These are phyloP conservation scores for Cronartium quercuum DNA, from an alignment of 1,284 basidiomycete species.

Conservation along the genomic window DNA sequence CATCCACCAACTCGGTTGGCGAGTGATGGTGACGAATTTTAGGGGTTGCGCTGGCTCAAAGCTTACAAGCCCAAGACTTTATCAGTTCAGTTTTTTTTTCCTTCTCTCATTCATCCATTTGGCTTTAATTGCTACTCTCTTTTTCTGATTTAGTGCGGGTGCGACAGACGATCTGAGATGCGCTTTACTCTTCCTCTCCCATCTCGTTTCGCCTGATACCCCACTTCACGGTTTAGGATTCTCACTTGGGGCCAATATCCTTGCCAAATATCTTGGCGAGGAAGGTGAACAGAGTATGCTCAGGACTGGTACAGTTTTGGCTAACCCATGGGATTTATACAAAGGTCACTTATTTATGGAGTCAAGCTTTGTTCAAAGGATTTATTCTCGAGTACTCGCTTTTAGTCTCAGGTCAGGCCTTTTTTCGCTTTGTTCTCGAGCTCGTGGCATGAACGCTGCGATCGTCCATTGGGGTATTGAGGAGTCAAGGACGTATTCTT, in stretches of 20 bases:
- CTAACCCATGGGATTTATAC: constrained; percentile 66
- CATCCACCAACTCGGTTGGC: constrained; percentile 66
- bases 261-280: constrained; percentile 85
- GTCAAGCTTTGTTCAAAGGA: constrained; percentile 33
- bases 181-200: constrained; percentile 68
- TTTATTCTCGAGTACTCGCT: constrained; percentile 46
- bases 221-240: constrained; percentile 82
- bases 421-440: neutral
- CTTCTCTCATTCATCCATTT: constrained; percentile 14
- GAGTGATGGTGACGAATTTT: constrained; percentile 82
- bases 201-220: constrained; percentile 64
- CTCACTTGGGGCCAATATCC: constrained; percentile 84
- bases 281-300: constrained; percentile 73
- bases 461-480: neutral
- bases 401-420: constrained; percentile 42
- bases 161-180: constrained; percentile 79
- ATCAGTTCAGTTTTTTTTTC: constrained; percentile 37
- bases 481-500: neutral
- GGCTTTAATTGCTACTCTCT: neutral
- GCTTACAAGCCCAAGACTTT: constrained; percentile 42
- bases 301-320: constrained; percentile 67
- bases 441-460: neutral
- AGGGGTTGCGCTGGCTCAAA: constrained; percentile 65
- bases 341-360: constrained; percentile 44
- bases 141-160: constrained; percentile 42